Evolutionary conservation across 164 flowering plant species (phyloP), one percentile per base, ranked within the genome.

Genomic region (Echeveria elegans): DNA sequence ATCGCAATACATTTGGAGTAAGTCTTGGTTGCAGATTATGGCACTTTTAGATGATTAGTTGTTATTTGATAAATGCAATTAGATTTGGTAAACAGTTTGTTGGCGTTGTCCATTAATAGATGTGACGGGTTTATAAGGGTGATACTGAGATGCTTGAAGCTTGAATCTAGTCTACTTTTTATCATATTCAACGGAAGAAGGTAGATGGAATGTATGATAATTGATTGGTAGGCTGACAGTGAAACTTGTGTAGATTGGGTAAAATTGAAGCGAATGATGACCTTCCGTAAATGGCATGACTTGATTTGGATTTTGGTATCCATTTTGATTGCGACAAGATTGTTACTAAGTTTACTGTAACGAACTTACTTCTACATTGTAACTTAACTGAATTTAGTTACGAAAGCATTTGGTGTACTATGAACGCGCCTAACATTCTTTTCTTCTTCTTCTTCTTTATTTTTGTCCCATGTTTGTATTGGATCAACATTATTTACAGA

Each of bases 401-500:
- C n/a, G n/a, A n/a, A 56, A 28, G 61, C 32, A 56, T 28, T 28
- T 56, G 18, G 23, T 15, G 61, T 56, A 4, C 19, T 56, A 1
- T 26, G 61, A 28, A 26, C 0, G 31, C 19, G 16, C 6, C 32
- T 56, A 12, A 28, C 4, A 0, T 19, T 15, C 8, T 14, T 26
- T 28, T 28, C 10, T 56, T n/a, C n/a, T 28, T 26, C 3, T 53
- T n/a, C n/a, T n/a, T n/a, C n/a, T 1, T 38, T 14, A 4, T 38
- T 38, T 4, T 53, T 1, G 30, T 50, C 15, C 2, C 61, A 56
- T 32, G 31, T 56, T 28, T 56, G 6, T 2, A 56, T 56, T 56
- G 6, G 61, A 32, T 56, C 9, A 12, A 21, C 26, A 32, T 28
- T 3, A 26, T 11, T 28, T 56, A 52, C 75, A 61, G 69, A 68